Base-by-base conservation (phyloP, 2,329 filamentous ascomycete genomes). In the Calycina herbarum region DNA sequence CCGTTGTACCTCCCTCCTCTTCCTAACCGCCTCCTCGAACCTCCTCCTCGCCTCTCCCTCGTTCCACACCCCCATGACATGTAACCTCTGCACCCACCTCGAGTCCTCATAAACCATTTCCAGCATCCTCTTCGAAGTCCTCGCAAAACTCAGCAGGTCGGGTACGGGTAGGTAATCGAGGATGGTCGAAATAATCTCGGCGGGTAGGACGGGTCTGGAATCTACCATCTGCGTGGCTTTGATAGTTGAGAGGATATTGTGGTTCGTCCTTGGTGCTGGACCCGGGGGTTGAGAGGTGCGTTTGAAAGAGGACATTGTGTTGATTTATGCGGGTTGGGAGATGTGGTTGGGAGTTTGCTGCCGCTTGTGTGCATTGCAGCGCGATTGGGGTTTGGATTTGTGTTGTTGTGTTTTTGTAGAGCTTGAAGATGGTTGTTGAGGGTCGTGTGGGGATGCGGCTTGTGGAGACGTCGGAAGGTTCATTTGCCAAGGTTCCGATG, bases 81-180 rank as follows among this genome's bases (percentile, higher is more conserved):
- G 91, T 63, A 99, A 79, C 69, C 92, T 86, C 69, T 92, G 88
- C 48, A 98, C 91, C 95, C 95, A 99, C 80, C 94, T 86, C 60
- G 93, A 92, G 78, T 99, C 95, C 77, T 99, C 95, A 79, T 98
- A 99, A 2, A 97, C 94, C 94, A 99, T 99, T 79, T 99, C 95
- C 76, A 91, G 90, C 84, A 98, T 87, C 67, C 92, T 91, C 75
- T 87, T 90, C 66, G 93, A 97, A 29, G 91, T 89, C 69, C 90
- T 89, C 57, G 95, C 94, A 76, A 93, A 94, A 71, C 88, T 87
- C 76, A 98, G 86, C 73, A 96, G 89, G 77, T 97, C 94, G 67
- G 89, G 82, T 33, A 97, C 85, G 48, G 92, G 90, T 48, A 98
- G 86, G 79, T 96, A 93, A 76, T 97, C 93, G 75, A 99, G 86